A percentile compares a stretch with the other conserved stretches of the same genome.
Conservation (phyloP, 2,329 filamentous ascomycete genomes). For the Ceratocystis diversiconidia region DNA sequence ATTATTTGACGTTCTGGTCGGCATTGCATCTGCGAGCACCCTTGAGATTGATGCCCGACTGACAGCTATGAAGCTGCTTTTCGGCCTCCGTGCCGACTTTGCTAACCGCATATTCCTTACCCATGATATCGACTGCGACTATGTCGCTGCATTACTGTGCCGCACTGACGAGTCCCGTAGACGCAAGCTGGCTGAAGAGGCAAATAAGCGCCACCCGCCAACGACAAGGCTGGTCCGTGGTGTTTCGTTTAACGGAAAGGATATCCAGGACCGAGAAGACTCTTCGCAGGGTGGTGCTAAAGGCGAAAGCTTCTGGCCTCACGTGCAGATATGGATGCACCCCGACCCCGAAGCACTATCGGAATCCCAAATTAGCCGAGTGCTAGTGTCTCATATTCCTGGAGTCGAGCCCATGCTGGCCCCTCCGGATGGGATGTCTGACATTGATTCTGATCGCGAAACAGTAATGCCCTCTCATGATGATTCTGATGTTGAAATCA, state of each 20-base stretch:
- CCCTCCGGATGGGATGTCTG: constrained; percentile 17
- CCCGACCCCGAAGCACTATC: constrained; percentile 44
- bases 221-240: constrained; percentile 34
- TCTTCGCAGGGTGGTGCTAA: constrained; percentile 27
- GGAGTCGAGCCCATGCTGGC: constrained; percentile 18
- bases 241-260: constrained; percentile 37
- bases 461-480: constrained; percentile 4
- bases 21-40: constrained; percentile 44
- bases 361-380: constrained; percentile 34
- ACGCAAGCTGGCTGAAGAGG: constrained; percentile 39
- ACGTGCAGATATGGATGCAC: constrained; percentile 43
- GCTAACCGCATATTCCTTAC: constrained; percentile 62
- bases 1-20: constrained; percentile 48
- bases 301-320: constrained; percentile 27
- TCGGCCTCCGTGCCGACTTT: constrained; percentile 71
- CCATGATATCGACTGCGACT: constrained; percentile 54
- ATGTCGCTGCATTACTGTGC: constrained; percentile 56
- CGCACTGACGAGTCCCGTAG: constrained; percentile 43
- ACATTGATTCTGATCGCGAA: constrained; percentile 17
- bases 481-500: constrained; percentile 12
- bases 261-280: constrained; percentile 29
- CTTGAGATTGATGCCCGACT: constrained; percentile 57
- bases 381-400: constrained; percentile 33
- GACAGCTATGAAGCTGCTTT: constrained; percentile 62
- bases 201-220: constrained; percentile 11